Conservation (phyloP, 139 green algal genomes). For the Desmodesmus armatus region DNA sequence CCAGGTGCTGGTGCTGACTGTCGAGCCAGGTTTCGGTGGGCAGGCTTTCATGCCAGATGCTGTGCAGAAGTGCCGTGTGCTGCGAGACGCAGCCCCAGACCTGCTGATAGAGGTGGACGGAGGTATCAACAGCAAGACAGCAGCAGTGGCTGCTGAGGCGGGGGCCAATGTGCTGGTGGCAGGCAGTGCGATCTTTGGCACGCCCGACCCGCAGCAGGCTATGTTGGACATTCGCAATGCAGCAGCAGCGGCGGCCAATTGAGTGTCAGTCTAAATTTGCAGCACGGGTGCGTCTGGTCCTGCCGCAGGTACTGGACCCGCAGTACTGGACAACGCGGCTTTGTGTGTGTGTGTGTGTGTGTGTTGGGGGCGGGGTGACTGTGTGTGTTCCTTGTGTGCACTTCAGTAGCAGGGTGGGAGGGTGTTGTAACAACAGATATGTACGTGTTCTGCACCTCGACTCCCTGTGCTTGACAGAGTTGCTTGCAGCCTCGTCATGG, state of each 20-base stretch:
- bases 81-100: conserved; percentile 70
- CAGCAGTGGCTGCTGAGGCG: conserved; percentile 71
- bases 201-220: conserved; percentile 55
- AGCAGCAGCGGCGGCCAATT: background rate
- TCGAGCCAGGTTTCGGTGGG: conserved; percentile 94
- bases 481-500: too few species aligned
- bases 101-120: conserved; percentile 93
- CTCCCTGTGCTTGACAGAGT: too few species aligned
- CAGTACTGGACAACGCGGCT: too few species aligned
- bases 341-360: too few species aligned
- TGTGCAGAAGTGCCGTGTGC: conserved; percentile 70
- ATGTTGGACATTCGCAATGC: conserved; percentile 53
- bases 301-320: too few species aligned
- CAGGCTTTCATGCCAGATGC: conserved; percentile 89
- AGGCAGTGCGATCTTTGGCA: conserved; percentile 86
- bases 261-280: too few species aligned
- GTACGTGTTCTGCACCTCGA: too few species aligned
- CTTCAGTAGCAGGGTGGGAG: too few species aligned
- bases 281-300: too few species aligned
- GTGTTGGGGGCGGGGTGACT: too few species aligned
- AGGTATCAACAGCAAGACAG: conserved; percentile 80
- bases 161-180: conserved; percentile 95
- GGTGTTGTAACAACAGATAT: too few species aligned
- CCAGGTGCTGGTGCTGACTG: conserved; percentile 92
- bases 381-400: too few species aligned